These are phyloP conservation scores for Clavulina sp. DNA, from an alignment of 768 basidiomycete species.

Conservation along the genomic window DNA sequence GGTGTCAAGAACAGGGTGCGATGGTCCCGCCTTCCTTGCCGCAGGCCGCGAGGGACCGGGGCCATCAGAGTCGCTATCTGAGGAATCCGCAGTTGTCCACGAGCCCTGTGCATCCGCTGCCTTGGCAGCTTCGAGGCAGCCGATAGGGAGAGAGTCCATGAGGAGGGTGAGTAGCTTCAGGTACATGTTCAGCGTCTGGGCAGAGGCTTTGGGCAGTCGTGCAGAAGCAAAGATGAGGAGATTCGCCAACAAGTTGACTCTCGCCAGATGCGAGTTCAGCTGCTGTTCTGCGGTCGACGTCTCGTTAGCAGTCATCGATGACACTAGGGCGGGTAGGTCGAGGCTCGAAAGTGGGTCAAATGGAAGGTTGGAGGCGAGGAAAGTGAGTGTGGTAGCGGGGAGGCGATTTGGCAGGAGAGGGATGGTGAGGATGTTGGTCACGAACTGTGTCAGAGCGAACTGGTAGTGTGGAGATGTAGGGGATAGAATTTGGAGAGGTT, in stretches of 20 bases:
- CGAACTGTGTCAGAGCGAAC: conserved; percentile 24
- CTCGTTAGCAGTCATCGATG: neutral
- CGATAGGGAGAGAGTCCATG: conserved; percentile 8
- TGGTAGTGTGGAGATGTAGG: conserved; percentile 16
- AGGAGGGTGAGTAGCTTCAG: conserved; percentile 34
- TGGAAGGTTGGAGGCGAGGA: conserved; percentile 49
- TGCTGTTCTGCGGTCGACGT: neutral
- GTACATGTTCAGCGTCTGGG: conserved; percentile 32
- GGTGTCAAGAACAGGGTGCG: conserved; percentile 32
- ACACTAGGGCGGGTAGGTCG: neutral
- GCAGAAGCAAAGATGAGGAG: conserved; percentile 45
- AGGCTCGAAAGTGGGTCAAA: conserved; percentile 25
- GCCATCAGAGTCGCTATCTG: neutral
- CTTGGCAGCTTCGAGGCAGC: conserved; percentile 6
- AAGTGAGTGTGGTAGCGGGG: conserved; percentile 40
- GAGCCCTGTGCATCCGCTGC: neutral
- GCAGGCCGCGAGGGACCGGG: neutral
- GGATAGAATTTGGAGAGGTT: conserved; percentile 23
- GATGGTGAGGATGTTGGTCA: conserved; percentile 46
- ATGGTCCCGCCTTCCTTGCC: conserved; percentile 9
- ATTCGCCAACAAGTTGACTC: conserved; percentile 56
- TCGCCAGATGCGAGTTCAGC: no score
- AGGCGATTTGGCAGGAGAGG: conserved; percentile 65
- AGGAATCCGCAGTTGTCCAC: neutral
- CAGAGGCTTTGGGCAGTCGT: conserved; percentile 34